Percentiles rank a stretch among this genome's conserved stretches.
Conservation (phyloP, 2,329 filamentous ascomycete species). For the Diaporthe eres region DNA sequence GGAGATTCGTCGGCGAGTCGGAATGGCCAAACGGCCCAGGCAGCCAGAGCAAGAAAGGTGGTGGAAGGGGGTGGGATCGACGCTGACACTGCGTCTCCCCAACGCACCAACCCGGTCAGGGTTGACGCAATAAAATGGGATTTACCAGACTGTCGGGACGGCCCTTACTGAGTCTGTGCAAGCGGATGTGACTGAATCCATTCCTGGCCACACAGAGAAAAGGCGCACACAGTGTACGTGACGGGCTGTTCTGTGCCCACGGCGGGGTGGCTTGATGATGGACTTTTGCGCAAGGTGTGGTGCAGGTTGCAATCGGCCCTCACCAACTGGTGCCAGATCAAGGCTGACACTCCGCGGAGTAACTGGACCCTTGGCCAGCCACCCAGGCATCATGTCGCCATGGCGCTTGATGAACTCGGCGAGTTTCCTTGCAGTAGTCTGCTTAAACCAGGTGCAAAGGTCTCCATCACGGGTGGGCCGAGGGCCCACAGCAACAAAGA, state of each 20-base stretch:
- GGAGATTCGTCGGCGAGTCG: slow-evolving; percentile 16
- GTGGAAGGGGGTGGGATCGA: slow-evolving; percentile 3
- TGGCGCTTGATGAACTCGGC: background rate
- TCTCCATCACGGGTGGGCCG: slow-evolving; percentile 3
- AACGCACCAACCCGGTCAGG: slow-evolving; percentile 13
- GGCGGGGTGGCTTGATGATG: slow-evolving; percentile 20
- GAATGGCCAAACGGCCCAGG: background rate
- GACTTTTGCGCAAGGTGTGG: background rate
- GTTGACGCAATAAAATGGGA: slow-evolving; percentile 15
- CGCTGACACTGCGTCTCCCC: slow-evolving; percentile 16
- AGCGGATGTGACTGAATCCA: slow-evolving; percentile 32
- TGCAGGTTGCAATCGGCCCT: slow-evolving; percentile 12
- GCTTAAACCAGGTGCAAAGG: background rate
- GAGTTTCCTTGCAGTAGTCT: background rate
- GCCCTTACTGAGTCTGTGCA: slow-evolving; percentile 29
- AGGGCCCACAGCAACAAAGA: background rate
- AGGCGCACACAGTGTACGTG: background rate
- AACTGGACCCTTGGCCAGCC: background rate
- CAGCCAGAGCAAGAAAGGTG: slow-evolving; percentile 12
- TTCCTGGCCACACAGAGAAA: slow-evolving; percentile 9
- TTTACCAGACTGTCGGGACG: slow-evolving; percentile 40
- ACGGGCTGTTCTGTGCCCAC: background rate
- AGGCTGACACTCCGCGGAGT: slow-evolving; percentile 24
- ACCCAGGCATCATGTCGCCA: background rate
- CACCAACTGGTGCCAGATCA: slow-evolving; percentile 30